phyloP scores from a whole-genome alignment of 768 basidiomycete species.

The Pleurotus cornucopiae region DNA sequence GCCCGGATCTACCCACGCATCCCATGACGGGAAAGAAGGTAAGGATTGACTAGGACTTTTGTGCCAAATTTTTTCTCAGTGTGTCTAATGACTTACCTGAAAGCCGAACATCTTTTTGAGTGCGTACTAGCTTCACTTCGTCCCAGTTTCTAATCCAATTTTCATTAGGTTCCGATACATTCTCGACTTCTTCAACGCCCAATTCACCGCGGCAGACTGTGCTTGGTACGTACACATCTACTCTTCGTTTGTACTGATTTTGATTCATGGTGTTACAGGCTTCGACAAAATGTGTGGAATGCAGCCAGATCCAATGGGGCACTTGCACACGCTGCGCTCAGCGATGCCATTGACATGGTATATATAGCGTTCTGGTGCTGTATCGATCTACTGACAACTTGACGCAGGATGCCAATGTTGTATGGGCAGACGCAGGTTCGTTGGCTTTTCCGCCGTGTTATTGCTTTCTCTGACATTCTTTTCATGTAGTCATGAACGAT shows the following conservation, averaged over 20 bases:
- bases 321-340: not conserved
- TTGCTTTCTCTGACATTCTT: too few relatives aligned
- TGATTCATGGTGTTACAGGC: not conserved
- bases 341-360: not conserved
- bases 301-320: not conserved
- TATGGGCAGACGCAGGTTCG: not conserved
- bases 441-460: not conserved
- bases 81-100: not conserved
- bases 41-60: not conserved
- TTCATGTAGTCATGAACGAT: not conserved
- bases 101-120: conserved; percentile 2
- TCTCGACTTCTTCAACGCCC: too few relatives aligned
- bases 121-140: not conserved
- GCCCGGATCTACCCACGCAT: not conserved
- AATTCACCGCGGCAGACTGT: too few relatives aligned
- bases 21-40: not conserved
- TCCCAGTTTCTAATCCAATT: not conserved
- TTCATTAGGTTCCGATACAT: not conserved
- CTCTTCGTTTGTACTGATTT: too few relatives aligned
- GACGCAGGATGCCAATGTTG: not conserved
- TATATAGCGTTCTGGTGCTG: too few relatives aligned
- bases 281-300: not conserved
- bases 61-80: not conserved
- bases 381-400: not conserved
- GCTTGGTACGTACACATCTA: too few relatives aligned